phyloP scores from a whole-genome alignment of 306 rosid species.

The Cicer chorassanicum region DNA sequence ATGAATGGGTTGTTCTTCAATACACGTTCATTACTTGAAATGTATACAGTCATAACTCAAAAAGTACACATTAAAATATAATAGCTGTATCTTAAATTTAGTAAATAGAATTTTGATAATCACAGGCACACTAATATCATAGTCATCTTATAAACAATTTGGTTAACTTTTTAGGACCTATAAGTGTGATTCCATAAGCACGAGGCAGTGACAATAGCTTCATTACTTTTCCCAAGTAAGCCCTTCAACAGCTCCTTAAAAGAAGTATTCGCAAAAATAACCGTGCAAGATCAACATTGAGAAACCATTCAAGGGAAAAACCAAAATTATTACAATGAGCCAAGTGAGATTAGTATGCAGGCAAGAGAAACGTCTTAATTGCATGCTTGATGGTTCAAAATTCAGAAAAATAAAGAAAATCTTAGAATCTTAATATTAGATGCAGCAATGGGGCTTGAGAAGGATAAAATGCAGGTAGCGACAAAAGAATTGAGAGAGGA shows the following conservation, averaged over 20 bases:
- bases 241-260: slow-evolving; percentile 45
- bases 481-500: background rate
- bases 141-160: slow-evolving; percentile 51
- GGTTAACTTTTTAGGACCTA: slow-evolving; percentile 55
- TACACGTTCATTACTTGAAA: slow-evolving; percentile 1
- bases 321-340: background rate
- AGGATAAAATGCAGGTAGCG: background rate
- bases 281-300: too few species aligned
- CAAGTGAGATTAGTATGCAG: too few species aligned
- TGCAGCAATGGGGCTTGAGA: background rate
- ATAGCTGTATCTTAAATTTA: slow-evolving; percentile 11
- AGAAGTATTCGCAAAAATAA: too few species aligned
- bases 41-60: slow-evolving; percentile 25
- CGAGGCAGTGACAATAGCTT: slow-evolving; percentile 69
- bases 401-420: background rate
- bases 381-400: background rate
- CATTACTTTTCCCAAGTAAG: slow-evolving; percentile 77
- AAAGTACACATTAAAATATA: slow-evolving; percentile 4
- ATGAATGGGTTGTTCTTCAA: background rate
- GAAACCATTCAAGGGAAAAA: background rate
- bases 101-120: slow-evolving; percentile 7
- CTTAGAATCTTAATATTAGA: background rate
- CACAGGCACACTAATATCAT: background rate
- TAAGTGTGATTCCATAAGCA: slow-evolving; percentile 72
- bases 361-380: too few species aligned